Evolutionary conservation across 2,329 filamentous ascomycete species (phyloP).

Genomic region (Macrophomina phaseolina): DNA sequence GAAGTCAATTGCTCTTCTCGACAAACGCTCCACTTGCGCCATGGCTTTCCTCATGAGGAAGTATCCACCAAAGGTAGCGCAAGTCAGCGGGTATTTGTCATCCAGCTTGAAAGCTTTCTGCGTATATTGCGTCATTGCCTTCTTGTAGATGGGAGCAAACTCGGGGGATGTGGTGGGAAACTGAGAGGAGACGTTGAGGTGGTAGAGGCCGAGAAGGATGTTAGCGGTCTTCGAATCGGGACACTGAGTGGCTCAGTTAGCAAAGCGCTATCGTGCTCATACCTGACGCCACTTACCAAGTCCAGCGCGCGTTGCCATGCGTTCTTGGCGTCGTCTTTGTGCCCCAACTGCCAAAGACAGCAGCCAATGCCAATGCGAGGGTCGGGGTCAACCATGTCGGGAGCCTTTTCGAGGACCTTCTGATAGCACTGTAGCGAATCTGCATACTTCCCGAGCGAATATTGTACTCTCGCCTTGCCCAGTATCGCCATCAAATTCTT

Average conservation of each 20-base stretch:
- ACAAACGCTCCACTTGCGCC: slow-evolving; percentile 81
- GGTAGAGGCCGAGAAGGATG: slow-evolving; percentile 86
- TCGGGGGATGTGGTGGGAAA: slow-evolving; percentile 82
- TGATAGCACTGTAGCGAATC: slow-evolving; percentile 88
- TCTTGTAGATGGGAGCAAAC: slow-evolving; percentile 85
- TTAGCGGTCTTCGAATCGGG: slow-evolving; percentile 88
- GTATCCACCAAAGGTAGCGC: slow-evolving; percentile 87
- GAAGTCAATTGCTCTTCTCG: slow-evolving; percentile 90
- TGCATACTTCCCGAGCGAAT: slow-evolving; percentile 82
- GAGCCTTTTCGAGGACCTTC: slow-evolving; percentile 82
- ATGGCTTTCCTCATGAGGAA: slow-evolving; percentile 84
- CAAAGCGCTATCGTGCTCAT: not conserved
- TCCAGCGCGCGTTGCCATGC: slow-evolving; percentile 91
- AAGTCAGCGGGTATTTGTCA: slow-evolving; percentile 87
- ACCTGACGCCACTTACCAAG: slow-evolving; percentile 58
- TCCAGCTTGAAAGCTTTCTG: slow-evolving; percentile 93
- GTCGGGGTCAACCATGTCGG: slow-evolving; percentile 87
- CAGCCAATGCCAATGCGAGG: slow-evolving; percentile 95
- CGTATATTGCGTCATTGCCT: slow-evolving; percentile 92
- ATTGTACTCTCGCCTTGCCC: slow-evolving; percentile 86
- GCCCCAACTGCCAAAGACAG: slow-evolving; percentile 95
- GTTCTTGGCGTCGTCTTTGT: slow-evolving; percentile 87
- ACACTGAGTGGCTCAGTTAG: slow-evolving; percentile 47
- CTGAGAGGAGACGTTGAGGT: slow-evolving; percentile 84
- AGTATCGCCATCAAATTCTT: slow-evolving; percentile 92